These are phyloP conservation scores for Aschersonia sp. DNA, from an alignment of 2,329 filamentous ascomycete species.

Conservation along the genomic window DNA sequence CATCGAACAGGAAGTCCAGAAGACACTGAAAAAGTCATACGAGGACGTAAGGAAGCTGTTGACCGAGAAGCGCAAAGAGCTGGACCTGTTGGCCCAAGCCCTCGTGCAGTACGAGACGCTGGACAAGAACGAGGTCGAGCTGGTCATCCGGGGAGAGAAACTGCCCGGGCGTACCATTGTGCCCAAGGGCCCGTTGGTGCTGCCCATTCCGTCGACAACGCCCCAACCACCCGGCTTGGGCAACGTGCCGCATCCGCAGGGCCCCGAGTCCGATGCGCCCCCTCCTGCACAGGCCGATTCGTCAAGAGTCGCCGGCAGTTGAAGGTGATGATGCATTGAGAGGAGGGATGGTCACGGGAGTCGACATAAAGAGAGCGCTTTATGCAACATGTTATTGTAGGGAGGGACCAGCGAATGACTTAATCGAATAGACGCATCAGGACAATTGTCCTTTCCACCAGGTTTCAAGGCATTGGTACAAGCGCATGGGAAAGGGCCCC, in stretches of 20 bases:
- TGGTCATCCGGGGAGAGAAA: conserved; percentile 76
- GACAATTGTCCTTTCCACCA: no score
- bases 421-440: no score
- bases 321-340: neutral
- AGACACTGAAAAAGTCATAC: conserved; percentile 69
- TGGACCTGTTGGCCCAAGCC: conserved; percentile 78
- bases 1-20: conserved; percentile 81
- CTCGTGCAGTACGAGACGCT: conserved; percentile 91
- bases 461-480: no score
- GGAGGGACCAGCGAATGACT: no score
- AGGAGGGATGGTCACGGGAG: neutral
- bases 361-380: no score
- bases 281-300: conserved; percentile 18
- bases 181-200: conserved; percentile 32
- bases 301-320: conserved; percentile 2
- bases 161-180: conserved; percentile 49
- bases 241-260: conserved; percentile 17
- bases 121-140: conserved; percentile 76
- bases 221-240: conserved; percentile 20
- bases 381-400: no score
- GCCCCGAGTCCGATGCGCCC: conserved; percentile 13
- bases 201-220: conserved; percentile 21
- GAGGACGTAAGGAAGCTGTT: conserved; percentile 60
- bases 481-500: no score
- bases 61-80: conserved; percentile 61